Percentiles rank a stretch among this genome's conserved stretches.
phyloP scores from a whole-genome alignment of 129 eudicot genomes.

The sunflower (Helianthus annuus) region DNA sequence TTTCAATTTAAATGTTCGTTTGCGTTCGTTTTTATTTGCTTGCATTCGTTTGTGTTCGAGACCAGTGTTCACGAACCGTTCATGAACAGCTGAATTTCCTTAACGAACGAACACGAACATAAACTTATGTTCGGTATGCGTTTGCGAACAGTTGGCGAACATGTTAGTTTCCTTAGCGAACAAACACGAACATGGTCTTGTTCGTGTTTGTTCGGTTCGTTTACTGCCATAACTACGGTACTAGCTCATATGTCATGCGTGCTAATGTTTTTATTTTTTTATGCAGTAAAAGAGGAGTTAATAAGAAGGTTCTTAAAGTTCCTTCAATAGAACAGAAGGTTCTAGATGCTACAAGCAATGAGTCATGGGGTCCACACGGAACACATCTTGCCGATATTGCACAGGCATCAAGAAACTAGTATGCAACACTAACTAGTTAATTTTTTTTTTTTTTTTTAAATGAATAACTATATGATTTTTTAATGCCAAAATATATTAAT shows the following conservation, averaged over 20 bases:
- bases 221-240: not conserved
- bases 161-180: no score
- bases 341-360: conserved; percentile 98
- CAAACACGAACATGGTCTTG: no score
- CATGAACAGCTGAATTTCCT: no score
- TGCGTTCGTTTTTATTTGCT: no score
- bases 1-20: no score
- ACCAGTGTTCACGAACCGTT: no score
- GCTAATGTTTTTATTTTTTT: not conserved
- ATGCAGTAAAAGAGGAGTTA: conserved; percentile 93
- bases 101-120: no score
- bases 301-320: conserved; percentile 96
- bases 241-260: conserved; percentile 14
- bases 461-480: not conserved
- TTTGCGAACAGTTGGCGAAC: no score
- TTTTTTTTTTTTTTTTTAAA: conserved; percentile 17
- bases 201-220: no score
- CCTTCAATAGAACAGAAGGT: conserved; percentile 94
- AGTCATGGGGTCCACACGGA: conserved; percentile 99
- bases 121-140: no score
- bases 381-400: conserved; percentile 92
- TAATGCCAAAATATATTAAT: conserved; percentile 14
- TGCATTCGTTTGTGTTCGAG: no score
- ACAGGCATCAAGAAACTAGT: conserved; percentile 94
- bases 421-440: conserved; percentile 22